Evolutionary conservation across 768 basidiomycete species (phyloP).

Genomic region (Trametes villosa): DNA sequence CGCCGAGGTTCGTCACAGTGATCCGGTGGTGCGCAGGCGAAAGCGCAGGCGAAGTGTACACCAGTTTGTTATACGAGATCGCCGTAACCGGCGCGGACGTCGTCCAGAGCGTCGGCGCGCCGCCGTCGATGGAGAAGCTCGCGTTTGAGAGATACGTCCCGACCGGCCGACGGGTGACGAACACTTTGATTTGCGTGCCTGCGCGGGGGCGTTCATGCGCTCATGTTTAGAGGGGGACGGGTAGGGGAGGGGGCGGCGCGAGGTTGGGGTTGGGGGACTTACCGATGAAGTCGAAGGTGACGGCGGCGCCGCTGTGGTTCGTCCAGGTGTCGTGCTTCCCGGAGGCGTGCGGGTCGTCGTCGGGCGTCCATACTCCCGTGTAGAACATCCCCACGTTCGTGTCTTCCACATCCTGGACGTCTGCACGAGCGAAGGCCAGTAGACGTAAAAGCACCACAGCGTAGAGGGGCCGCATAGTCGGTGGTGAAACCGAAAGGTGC

Average conservation of each 20-base stretch:
- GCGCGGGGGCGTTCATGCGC: too few relatives aligned
- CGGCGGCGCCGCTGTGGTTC: slow-evolving; percentile 18
- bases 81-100: slow-evolving; percentile 1
- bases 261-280: background rate
- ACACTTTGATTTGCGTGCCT: slow-evolving; percentile 17
- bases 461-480: background rate
- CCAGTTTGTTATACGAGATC: slow-evolving; percentile 8
- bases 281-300: slow-evolving; percentile 19
- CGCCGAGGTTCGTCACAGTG: slow-evolving; percentile 16
- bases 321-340: slow-evolving; percentile 18
- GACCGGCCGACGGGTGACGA: slow-evolving; percentile 9
- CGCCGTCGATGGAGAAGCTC: slow-evolving; percentile 22
- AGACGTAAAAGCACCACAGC: background rate
- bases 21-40: slow-evolving; percentile 11
- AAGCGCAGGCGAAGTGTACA: slow-evolving; percentile 14
- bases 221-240: background rate
- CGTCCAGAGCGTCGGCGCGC: slow-evolving; percentile 8
- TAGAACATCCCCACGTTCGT: slow-evolving; percentile 18
- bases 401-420: slow-evolving; percentile 9
- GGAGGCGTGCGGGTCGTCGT: slow-evolving; percentile 15
- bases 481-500: background rate
- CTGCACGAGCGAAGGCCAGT: too few relatives aligned
- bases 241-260: background rate
- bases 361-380: slow-evolving; percentile 15
- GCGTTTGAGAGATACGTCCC: slow-evolving; percentile 18